Evolutionary conservation across 805 yeast species (phyloP), one percentile per base, ranked within the genome.

Genomic region (Metschnikowia baotianmanensis): DNA sequence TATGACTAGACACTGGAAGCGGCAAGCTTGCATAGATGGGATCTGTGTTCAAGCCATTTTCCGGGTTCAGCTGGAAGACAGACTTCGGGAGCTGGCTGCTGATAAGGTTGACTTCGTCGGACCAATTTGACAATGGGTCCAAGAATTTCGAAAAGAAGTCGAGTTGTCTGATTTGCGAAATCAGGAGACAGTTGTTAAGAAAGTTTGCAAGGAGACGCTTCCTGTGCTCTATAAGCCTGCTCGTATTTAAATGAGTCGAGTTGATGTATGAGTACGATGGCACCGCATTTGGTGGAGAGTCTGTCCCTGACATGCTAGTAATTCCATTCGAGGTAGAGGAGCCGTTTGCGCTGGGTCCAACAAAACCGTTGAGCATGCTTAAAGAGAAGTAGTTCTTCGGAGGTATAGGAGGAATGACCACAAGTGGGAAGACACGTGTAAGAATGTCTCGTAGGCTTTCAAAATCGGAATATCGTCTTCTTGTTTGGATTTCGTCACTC

Each of bases 361-460:
- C 68, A 8, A 66, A 46, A 2, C 69, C 71, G 38, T 63, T 65
- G 31, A 68, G 51, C 28, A 62, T 46, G 5, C 57, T 56, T 26
- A 67, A 59, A 31, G 66, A 62, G 30, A 65, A 49, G 49, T 68
- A 69, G 46, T 69, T 68, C 43, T 70, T 70, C 0, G 72, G 71
- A 0, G 99, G 99, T 8, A 93, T 91, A 1, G 98, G 97, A 6
- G 99, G 99, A 5, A 93, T 78, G 3, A 93, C 76, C 4, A 81
- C 58, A 3, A 93, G 79, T 3, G 99, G 97, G 48, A 84, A 83
- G 27, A 86, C 64, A 51, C 83, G 80, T 3, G 80, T 69, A 17
- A 93, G 68, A 4, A 84, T 74, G 29, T 78, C 82, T 46, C 96
- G 71, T 32, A 93, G 71, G 36, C 86, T 78, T 55, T 87, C 96